A percentile compares a stretch with the other conserved stretches of the same genome.
phyloP scores from a whole-genome alignment of 2,329 filamentous ascomycete species.

The Fusarium buxicola region DNA sequence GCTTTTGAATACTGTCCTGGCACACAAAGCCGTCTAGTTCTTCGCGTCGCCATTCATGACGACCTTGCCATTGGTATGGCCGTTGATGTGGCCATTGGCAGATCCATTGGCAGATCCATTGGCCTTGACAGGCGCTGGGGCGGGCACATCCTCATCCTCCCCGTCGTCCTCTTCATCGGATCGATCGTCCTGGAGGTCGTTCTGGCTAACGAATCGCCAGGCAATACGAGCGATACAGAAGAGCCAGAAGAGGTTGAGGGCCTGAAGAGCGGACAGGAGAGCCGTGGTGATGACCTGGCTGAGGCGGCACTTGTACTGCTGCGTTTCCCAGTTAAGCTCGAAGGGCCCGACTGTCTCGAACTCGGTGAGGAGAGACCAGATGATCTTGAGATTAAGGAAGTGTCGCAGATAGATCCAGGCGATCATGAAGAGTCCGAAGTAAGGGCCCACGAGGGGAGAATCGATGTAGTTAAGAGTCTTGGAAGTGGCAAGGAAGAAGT shows the following conservation, averaged over 20 bases:
- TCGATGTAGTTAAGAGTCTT: conserved; percentile 94
- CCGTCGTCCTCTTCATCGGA: conserved; percentile 72
- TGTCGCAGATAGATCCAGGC: conserved; percentile 93
- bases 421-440: conserved; percentile 84
- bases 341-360: conserved; percentile 81
- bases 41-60: conserved; percentile 22
- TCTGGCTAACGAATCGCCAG: conserved; percentile 73
- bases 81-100: conserved; percentile 29
- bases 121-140: conserved; percentile 42
- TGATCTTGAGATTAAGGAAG: conserved; percentile 81
- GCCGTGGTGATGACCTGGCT: conserved; percentile 74
- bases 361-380: conserved; percentile 80
- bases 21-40: conserved; percentile 20
- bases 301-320: conserved; percentile 82
- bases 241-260: conserved; percentile 85
- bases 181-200: conserved; percentile 75
- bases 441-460: conserved; percentile 80
- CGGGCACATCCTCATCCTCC: conserved; percentile 62
- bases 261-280: conserved; percentile 75
- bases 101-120: conserved; percentile 32
- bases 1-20: not conserved
- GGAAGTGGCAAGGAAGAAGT: conserved; percentile 95
- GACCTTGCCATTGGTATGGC: conserved; percentile 32
- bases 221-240: conserved; percentile 81
- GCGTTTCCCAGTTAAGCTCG: conserved; percentile 78